These are phyloP conservation scores for Leptographium galeiforme DNA, from an alignment of 2,329 filamentous ascomycete genomes.

Conservation along the genomic window DNA sequence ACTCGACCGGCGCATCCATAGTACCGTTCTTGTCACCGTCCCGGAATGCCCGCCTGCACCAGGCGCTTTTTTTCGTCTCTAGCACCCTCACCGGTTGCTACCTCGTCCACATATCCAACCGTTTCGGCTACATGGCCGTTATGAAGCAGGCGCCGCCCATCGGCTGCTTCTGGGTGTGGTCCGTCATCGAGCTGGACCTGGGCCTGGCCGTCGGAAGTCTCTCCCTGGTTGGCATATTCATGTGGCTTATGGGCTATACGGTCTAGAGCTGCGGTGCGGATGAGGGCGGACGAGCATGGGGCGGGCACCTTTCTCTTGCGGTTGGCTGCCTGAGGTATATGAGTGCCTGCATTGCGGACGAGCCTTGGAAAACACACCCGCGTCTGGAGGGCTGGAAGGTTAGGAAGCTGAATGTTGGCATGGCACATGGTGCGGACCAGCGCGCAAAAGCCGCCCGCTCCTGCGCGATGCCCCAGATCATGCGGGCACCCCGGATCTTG, in stretches of 20 bases:
- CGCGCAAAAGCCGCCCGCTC: no score
- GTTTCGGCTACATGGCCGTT: conserved; percentile 66
- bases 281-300: not conserved
- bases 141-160: conserved; percentile 88
- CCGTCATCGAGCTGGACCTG: conserved; percentile 73
- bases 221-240: conserved; percentile 27
- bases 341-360: no score
- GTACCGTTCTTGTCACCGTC: conserved; percentile 34
- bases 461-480: no score
- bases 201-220: conserved; percentile 47
- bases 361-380: no score
- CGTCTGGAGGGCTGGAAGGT: no score
- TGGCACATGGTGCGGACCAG: no score
- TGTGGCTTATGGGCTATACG: conserved; percentile 36
- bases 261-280: not conserved
- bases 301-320: not conserved
- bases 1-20: conserved; percentile 31
- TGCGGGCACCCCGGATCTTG: no score
- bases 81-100: conserved; percentile 58
- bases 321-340: no score
- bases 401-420: no score
- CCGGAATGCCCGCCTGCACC: conserved; percentile 35
- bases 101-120: conserved; percentile 70
- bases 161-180: conserved; percentile 87
- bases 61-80: conserved; percentile 48